phyloP scores from a whole-genome alignment of 192 early-diverging fungal genomes.

The Rhizophagus prolifer region DNA sequence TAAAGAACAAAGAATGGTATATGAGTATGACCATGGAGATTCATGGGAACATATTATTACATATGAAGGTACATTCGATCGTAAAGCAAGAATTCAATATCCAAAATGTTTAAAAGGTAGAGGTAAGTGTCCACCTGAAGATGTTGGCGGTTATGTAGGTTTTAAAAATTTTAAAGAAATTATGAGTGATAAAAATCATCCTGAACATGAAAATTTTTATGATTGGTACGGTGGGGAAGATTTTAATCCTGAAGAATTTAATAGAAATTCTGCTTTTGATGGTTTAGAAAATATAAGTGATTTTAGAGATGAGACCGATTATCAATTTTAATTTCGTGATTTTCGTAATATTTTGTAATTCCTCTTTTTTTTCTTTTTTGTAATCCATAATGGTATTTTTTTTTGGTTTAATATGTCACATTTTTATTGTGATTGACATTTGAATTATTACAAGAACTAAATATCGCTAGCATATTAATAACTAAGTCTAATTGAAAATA shows the following conservation, averaged over 20 bases:
- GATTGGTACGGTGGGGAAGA: neutral
- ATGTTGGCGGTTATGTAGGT: neutral
- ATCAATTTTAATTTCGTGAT: too few relatives aligned
- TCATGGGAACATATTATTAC: neutral
- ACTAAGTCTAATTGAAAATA: too few relatives aligned
- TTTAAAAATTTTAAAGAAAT: neutral
- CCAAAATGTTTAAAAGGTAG: neutral
- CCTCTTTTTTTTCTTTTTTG: neutral
- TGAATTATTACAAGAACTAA: too few relatives aligned
- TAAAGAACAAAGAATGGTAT: neutral
- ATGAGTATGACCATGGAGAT: neutral
- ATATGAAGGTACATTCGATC: neutral
- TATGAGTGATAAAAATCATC: neutral
- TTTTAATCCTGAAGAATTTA: neutral
- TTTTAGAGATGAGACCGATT: neutral
- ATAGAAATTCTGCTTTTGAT: neutral
- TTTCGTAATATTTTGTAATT: neutral
- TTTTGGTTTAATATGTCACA: too few relatives aligned
- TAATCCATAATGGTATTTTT: neutral
- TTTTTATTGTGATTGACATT: too few relatives aligned
- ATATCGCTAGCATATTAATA: too few relatives aligned
- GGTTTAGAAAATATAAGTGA: neutral
- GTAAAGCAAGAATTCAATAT: neutral
- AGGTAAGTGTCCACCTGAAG: neutral
- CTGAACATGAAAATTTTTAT: neutral